Conservation (phyloP, 352 stramenopile genomes). For the Peronospora belbahrii region DNA sequence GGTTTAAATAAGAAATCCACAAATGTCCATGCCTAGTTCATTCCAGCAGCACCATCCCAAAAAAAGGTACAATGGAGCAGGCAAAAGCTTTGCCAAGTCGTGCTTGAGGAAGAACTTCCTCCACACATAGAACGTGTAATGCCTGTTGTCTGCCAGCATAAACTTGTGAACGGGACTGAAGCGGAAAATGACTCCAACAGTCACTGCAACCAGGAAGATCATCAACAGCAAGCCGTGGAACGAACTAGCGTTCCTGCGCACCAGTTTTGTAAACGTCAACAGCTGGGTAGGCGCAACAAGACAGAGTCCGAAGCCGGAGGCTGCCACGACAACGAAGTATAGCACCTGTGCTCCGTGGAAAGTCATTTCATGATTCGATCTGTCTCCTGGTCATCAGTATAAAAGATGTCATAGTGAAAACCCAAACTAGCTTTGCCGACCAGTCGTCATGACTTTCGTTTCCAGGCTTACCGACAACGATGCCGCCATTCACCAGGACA, state of each 20-base stretch:
- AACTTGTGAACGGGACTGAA: constrained; percentile 86
- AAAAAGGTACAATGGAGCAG: constrained; percentile 50
- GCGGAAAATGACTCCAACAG: constrained; percentile 38
- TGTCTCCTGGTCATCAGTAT: constrained; percentile 44
- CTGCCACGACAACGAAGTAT: constrained; percentile 66
- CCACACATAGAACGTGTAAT: constrained; percentile 92
- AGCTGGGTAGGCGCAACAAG: constrained; percentile 34
- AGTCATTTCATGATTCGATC: constrained; percentile 69
- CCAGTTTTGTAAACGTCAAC: constrained; percentile 24
- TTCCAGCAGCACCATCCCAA: constrained; percentile 54
- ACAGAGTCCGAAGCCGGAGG: constrained; percentile 49
- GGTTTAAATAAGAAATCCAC: background rate
- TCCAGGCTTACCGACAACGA: constrained; percentile 58
- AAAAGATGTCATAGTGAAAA: background rate
- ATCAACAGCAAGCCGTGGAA: constrained; percentile 31
- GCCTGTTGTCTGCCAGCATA: constrained; percentile 87
- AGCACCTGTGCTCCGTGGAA: constrained; percentile 71
- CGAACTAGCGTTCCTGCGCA: constrained; percentile 31
- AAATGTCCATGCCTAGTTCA: constrained; percentile 45
- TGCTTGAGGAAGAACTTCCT: constrained; percentile 80
- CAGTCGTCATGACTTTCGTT: background rate
- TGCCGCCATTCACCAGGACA: constrained; percentile 64
- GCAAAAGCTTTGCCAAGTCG: constrained; percentile 56
- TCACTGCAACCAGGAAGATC: constrained; percentile 3
- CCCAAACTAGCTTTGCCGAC: background rate